Conservation (phyloP, 2,329 filamentous ascomycete genomes). For the Neofusicoccum sp. region DNA sequence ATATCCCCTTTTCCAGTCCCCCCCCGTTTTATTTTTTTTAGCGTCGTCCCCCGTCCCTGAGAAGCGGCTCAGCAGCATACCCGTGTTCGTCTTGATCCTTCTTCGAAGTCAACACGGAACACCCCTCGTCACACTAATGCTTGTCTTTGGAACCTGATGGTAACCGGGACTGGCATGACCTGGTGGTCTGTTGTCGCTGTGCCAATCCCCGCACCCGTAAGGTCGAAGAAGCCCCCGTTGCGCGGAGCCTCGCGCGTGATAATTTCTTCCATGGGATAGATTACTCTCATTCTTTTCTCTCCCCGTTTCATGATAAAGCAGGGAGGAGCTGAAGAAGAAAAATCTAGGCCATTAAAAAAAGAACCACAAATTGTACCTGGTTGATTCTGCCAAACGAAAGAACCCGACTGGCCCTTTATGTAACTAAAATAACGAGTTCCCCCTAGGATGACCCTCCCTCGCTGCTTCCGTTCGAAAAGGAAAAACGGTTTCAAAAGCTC, state of each 20-base stretch:
- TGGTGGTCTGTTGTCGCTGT: not conserved
- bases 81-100: not conserved
- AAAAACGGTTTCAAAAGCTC: not conserved
- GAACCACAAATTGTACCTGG: slow-evolving; percentile 23
- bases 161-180: not conserved
- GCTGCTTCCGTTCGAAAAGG: not conserved
- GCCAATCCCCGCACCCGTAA: not conserved
- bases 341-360: slow-evolving; percentile 1
- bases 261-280: slow-evolving; percentile 3
- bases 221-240: slow-evolving; percentile 1
- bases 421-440: slow-evolving; percentile 11
- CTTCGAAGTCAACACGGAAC: not conserved
- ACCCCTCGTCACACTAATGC: slow-evolving; percentile 13
- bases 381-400: slow-evolving; percentile 25
- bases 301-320: not conserved
- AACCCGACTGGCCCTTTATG: not conserved
- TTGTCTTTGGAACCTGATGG: not conserved
- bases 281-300: not conserved
- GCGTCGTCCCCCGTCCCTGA: not conserved
- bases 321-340: slow-evolving; percentile 8
- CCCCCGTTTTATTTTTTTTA: not conserved
- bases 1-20: not conserved
- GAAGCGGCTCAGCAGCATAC: not conserved
- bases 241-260: slow-evolving; percentile 2
- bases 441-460: not conserved